phyloP scores from a whole-genome alignment of 768 basidiomycete species.

The Amanita molliuscula region DNA sequence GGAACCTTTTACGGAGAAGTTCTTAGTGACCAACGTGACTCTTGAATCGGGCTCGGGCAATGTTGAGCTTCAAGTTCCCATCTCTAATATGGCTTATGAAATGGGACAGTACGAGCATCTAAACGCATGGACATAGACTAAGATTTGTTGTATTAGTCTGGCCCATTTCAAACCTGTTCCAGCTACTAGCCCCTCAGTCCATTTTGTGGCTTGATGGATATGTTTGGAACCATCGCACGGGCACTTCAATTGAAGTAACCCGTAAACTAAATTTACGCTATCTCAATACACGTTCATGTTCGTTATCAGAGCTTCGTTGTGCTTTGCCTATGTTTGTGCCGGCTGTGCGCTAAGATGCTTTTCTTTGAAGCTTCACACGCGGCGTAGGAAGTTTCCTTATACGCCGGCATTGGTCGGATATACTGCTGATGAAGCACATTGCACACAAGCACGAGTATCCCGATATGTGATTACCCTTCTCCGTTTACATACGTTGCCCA shows the following conservation, averaged over 20 bases:
- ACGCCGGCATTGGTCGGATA: neutral
- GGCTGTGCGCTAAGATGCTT: neutral
- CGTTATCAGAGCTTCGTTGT: neutral
- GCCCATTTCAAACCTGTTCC: neutral
- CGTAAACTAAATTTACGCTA: neutral
- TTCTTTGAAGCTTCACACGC: neutral
- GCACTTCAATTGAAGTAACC: neutral
- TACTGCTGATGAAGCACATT: neutral
- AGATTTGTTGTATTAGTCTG: neutral
- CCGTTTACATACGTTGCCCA: neutral
- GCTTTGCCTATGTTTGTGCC: neutral
- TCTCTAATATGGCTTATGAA: neutral
- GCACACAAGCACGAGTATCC: neutral
- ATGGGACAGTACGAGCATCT: neutral
- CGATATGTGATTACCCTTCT: neutral
- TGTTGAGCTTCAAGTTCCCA: no score
- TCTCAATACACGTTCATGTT: neutral
- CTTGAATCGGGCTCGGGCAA: neutral
- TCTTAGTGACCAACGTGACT: neutral
- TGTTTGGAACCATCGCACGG: neutral
- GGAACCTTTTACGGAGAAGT: neutral
- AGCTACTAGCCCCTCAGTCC: neutral
- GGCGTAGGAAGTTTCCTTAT: neutral
- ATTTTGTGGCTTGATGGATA: neutral
- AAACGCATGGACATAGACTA: neutral